Evolutionary conservation across 108 stramenopile genomes (phyloP).

Genomic region (Aurantiochytrium sp.): DNA sequence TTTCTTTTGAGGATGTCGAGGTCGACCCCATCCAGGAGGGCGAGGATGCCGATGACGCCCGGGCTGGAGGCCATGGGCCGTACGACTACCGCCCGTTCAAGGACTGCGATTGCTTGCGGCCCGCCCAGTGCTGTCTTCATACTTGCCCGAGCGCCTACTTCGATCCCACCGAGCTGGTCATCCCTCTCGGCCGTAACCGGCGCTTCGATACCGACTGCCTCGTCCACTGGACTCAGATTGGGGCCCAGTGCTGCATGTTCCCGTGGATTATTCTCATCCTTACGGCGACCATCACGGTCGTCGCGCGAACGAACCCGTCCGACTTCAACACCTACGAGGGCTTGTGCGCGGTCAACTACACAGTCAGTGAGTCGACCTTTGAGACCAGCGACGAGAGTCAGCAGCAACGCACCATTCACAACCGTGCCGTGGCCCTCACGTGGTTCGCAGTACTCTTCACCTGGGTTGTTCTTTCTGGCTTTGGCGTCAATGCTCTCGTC

Average conservation of each 20-base stretch:
- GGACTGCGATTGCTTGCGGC: not conserved
- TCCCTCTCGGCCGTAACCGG: not conserved
- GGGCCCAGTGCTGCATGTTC: not conserved
- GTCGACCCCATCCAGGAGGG: not conserved
- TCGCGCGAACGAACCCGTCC: not conserved
- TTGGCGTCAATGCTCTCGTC: not conserved
- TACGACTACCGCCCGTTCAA: too few species aligned
- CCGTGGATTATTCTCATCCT: not conserved
- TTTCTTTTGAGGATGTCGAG: not conserved
- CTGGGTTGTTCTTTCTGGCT: not conserved
- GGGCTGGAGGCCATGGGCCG: too few species aligned
- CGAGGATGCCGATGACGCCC: too few species aligned
- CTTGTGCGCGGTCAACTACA: not conserved
- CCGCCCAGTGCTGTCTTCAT: not conserved
- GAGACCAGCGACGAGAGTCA: not conserved
- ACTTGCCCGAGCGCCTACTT: not conserved
- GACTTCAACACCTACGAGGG: not conserved
- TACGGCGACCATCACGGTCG: not conserved
- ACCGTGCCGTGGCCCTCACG: not conserved
- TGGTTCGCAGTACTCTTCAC: constrained; percentile 25
- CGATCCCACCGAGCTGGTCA: not conserved
- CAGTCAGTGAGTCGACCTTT: not conserved
- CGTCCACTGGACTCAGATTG: not conserved
- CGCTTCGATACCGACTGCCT: not conserved
- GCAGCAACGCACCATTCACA: not conserved